These are phyloP conservation scores for Starmerella khaoyaiensis DNA, from an alignment of 805 yeast species.

Conservation along the genomic window DNA sequence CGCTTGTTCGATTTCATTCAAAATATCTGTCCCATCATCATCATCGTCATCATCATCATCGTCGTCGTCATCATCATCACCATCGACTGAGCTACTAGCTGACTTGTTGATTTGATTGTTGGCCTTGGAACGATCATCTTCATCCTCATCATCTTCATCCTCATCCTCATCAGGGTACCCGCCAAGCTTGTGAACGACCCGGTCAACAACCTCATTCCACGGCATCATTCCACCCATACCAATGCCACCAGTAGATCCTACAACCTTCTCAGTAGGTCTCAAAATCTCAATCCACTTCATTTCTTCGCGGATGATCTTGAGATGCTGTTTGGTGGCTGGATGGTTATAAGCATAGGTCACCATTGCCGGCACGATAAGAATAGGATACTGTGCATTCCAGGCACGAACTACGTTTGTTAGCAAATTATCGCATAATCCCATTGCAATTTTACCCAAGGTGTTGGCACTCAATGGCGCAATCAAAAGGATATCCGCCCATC, in stretches of 20 bases:
- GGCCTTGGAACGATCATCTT: slow-evolving; percentile 26
- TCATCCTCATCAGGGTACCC: slow-evolving; percentile 46
- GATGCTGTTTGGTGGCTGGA: slow-evolving; percentile 72
- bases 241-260: slow-evolving; percentile 86
- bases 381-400: slow-evolving; percentile 88
- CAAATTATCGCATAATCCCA: slow-evolving; percentile 86
- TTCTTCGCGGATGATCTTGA: slow-evolving; percentile 64
- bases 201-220: slow-evolving; percentile 85
- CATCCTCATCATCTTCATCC: slow-evolving; percentile 36
- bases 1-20: slow-evolving; percentile 8
- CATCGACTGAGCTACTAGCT: slow-evolving; percentile 1
- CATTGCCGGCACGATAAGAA: slow-evolving; percentile 91
- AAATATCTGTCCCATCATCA: slow-evolving; percentile 21
- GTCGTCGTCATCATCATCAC: slow-evolving; percentile 30
- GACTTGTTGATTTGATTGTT: neutral
- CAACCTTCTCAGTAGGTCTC: slow-evolving; percentile 87
- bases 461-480: slow-evolving; percentile 95
- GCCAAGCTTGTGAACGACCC: slow-evolving; percentile 58
- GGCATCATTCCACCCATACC: slow-evolving; percentile 99
- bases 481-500: slow-evolving; percentile 42
- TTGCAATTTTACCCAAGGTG: slow-evolving; percentile 73
- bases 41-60: slow-evolving; percentile 39
- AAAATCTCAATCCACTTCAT: slow-evolving; percentile 94
- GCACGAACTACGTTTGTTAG: slow-evolving; percentile 84
- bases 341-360: slow-evolving; percentile 83